Base-by-base conservation (phyloP, 2,329 filamentous ascomycete species). In the Aureobasidium sp. region DNA sequence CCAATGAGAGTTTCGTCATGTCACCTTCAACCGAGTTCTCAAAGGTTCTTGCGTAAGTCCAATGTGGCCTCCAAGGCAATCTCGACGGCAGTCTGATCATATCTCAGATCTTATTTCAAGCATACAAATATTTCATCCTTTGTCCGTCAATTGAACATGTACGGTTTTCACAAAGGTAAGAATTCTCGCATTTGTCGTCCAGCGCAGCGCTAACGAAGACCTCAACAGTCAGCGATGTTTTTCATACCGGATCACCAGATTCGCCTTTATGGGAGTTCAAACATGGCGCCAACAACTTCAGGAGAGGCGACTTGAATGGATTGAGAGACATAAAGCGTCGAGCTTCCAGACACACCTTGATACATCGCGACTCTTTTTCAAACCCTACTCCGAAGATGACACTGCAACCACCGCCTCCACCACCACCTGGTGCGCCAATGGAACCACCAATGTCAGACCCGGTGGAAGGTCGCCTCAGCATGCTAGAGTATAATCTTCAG, bases 41-140 rank as follows among this genome's bases (percentile, higher is more conserved):
- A 59, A 97, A 96, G 78, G 93, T 97, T 50, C 77, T 98, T 66
- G 89, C 93, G 91, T 96, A 80, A 70, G 86, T n/a, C n/a, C 83
- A 41, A 57, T 56, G 48, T 21, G n/a, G n/a, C 21, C 7, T 24
- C 25, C 5, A n/a, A 5, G 6, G 27, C 53, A 56, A 61, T 63
- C 61, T 27, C 16, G 16, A 39, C 37, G 4, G 3, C 5, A 50
- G 6, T 14, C 24, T 25, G 27, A 56, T 58, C 62, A 58, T 62
- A 59, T 57, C 45, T 51, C 63, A 95, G 91, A 52, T 90, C 95
- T 81, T 98, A 98, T 68, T 98, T 98, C 70, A 98, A 98, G 66
- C 93, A 98, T 68, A 98, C 91, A 61, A 98, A 98, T 66, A 95
- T 97, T 57, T 97, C 93, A 10, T 97, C 93, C 1, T 98, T 98